Conservation (phyloP, 2,329 filamentous ascomycete genomes). For the Teratosphaeriaceae sp. region DNA sequence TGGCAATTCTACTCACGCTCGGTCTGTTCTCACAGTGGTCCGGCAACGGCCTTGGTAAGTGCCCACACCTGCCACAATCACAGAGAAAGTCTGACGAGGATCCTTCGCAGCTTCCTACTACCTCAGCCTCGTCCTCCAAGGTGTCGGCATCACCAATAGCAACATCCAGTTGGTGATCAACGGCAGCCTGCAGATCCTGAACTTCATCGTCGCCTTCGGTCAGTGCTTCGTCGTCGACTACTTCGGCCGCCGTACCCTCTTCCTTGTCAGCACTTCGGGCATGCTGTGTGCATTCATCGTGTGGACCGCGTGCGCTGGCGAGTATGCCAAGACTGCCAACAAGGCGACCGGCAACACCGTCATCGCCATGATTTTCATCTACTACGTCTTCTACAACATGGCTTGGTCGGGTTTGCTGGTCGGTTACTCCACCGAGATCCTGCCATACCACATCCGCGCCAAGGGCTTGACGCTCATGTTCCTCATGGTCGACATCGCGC, state of each 20-base stretch:
- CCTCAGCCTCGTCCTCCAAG: constrained; percentile 25
- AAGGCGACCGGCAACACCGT: constrained; percentile 37
- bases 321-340: constrained; percentile 40
- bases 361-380: constrained; percentile 47
- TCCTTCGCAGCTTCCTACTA: constrained; percentile 35
- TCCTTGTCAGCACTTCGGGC: constrained; percentile 26
- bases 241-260: constrained; percentile 24
- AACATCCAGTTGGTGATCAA: constrained; percentile 32
- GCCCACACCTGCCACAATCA: no score
- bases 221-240: constrained; percentile 25
- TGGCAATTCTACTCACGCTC: constrained; percentile 3
- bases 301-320: constrained; percentile 37
- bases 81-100: no score
- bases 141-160: constrained; percentile 7
- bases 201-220: constrained; percentile 51
- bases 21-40: constrained; percentile 11
- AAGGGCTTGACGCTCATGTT: constrained; percentile 35
- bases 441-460: constrained; percentile 44
- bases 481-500: constrained; percentile 38
- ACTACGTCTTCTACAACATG: constrained; percentile 47
- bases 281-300: constrained; percentile 32
- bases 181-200: constrained; percentile 53
- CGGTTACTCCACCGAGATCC: constrained; percentile 46
- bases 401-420: constrained; percentile 48
- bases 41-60: constrained; percentile 28